phyloP scores from a whole-genome alignment of 495 filamentous ascomycete species.

The Neurospora sp. region DNA sequence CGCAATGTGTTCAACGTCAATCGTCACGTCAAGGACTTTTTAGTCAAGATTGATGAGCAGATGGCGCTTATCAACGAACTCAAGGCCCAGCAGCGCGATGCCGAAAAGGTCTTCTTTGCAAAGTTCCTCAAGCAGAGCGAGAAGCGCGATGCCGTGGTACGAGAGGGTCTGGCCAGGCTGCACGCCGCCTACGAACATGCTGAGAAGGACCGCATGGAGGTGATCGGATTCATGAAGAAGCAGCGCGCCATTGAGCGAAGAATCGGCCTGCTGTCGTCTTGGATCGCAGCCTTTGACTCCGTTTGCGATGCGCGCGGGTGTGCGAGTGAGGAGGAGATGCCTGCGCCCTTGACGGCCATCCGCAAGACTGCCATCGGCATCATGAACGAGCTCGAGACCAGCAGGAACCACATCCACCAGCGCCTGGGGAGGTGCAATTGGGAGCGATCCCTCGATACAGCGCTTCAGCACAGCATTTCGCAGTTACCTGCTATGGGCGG shows the following conservation, averaged over 20 bases:
- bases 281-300: constrained; percentile 86
- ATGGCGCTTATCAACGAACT: constrained; percentile 88
- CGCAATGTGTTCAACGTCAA: constrained; percentile 99
- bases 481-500: constrained; percentile 69
- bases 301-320: constrained; percentile 52
- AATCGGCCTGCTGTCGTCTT: constrained; percentile 72
- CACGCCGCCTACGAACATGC: constrained; percentile 78
- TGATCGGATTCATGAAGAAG: constrained; percentile 69
- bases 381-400: constrained; percentile 75
- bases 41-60: constrained; percentile 96
- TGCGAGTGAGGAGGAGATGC: constrained; percentile 57
- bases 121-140: constrained; percentile 84
- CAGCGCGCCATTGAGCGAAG: constrained; percentile 74
- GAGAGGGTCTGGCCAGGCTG: constrained; percentile 73
- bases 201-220: constrained; percentile 66
- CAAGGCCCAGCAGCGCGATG: constrained; percentile 81
- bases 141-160: constrained; percentile 68
- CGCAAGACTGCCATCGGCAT: constrained; percentile 83
- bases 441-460: constrained; percentile 77
- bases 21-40: constrained; percentile 94
- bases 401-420: constrained; percentile 82
- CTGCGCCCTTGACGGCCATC: constrained; percentile 57
- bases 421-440: constrained; percentile 67
- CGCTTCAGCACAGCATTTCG: constrained; percentile 72
- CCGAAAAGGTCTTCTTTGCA: constrained; percentile 72